phyloP scores from a whole-genome alignment of 768 basidiomycete species.

The Leccinellum albellum region DNA sequence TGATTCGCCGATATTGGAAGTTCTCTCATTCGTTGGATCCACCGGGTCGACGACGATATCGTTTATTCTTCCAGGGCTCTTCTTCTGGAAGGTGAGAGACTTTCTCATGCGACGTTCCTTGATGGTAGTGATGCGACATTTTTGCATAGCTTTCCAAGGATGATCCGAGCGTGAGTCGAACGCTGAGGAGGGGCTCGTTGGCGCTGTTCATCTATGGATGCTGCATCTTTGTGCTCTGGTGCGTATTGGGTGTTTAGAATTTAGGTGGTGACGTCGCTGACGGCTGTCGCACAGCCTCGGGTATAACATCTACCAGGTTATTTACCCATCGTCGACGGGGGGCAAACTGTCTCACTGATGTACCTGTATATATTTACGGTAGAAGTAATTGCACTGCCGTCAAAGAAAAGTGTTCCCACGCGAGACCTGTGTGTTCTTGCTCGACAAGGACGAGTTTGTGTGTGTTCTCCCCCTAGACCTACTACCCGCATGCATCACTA shows the following conservation, averaged over 20 bases:
- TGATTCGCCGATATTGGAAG: constrained; percentile 39
- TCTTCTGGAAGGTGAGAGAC: constrained; percentile 82
- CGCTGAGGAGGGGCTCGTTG: constrained; percentile 59
- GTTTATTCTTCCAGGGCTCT: constrained; percentile 90
- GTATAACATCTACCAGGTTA: constrained; percentile 72
- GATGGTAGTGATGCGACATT: constrained; percentile 2
- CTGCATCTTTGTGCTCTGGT: constrained; percentile 87
- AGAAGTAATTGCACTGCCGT: constrained; percentile 11
- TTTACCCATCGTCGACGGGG: constrained; percentile 30
- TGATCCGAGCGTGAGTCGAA: constrained; percentile 50
- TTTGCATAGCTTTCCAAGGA: constrained; percentile 59
- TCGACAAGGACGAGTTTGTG: constrained; percentile 1
- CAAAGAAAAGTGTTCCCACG: constrained; percentile 25
- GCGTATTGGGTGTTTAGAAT: constrained; percentile 28
- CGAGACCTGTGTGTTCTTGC: constrained; percentile 2
- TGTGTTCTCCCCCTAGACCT: constrained; percentile 30
- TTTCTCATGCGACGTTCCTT: constrained; percentile 8
- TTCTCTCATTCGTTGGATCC: constrained; percentile 93
- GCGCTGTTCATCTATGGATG: constrained; percentile 72
- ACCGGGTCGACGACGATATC: constrained; percentile 97
- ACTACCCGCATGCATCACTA: constrained; percentile 23
- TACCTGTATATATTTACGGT: neutral
- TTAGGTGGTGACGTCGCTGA: neutral
- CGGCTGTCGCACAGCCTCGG: constrained; percentile 48
- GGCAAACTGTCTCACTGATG: constrained; percentile 3